These are phyloP conservation scores for Zychaea mexicana DNA, from an alignment of 371 early-diverging fungal genomes.

Conservation along the genomic window DNA sequence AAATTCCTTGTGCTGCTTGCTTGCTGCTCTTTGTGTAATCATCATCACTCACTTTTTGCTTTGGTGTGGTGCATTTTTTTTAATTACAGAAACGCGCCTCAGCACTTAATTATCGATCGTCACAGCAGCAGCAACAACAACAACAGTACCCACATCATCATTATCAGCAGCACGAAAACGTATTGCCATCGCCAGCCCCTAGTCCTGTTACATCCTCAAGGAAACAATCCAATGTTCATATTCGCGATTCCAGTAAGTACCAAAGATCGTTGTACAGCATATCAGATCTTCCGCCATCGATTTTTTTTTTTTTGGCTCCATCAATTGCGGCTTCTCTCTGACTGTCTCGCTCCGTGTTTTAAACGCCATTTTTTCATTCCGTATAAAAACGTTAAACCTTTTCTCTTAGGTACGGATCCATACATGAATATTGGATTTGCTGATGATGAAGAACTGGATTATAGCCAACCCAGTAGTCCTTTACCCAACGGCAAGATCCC, in stretches of 20 bases:
- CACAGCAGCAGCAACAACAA: conserved; percentile 1
- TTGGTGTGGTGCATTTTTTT: background rate
- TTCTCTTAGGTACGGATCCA: background rate
- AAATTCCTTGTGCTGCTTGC: too few relatives aligned
- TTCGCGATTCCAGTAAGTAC: background rate
- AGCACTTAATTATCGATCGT: background rate
- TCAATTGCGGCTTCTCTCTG: too few relatives aligned
- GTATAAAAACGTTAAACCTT: background rate
- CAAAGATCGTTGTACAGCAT: background rate
- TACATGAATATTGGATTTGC: conserved; percentile 7
- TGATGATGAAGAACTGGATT: conserved; percentile 6
- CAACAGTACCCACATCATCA: too few relatives aligned
- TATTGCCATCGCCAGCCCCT: conserved; percentile 7
- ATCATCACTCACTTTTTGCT: background rate
- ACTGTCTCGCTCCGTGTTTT: background rate
- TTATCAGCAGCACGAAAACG: background rate
- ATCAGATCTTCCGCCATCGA: background rate
- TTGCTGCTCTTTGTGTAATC: background rate
- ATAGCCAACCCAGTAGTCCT: background rate
- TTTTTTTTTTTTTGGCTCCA: background rate
- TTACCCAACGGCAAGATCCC: background rate
- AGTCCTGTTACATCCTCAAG: conserved; percentile 10
- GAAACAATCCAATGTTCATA: conserved; percentile 5
- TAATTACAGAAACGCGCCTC: conserved; percentile 17
- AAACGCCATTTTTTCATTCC: background rate